Conservation (phyloP, 2,329 filamentous ascomycete genomes). For the Clonostachys solani region DNA sequence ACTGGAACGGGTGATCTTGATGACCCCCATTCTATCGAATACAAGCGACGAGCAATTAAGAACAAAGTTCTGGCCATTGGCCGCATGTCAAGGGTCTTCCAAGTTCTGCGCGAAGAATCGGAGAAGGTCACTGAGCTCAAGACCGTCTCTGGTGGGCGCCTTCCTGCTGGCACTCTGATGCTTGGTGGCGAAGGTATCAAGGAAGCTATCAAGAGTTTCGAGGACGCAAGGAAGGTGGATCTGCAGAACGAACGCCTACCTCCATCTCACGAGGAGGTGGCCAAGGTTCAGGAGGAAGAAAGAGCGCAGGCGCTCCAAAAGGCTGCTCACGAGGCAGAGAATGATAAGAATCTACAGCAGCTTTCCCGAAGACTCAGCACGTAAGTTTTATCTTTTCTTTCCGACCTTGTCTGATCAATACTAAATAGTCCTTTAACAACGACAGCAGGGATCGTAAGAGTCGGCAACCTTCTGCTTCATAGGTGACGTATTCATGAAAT, state of each 20-base stretch:
- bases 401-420: no score
- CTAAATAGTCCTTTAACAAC: not conserved
- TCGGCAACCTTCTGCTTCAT: not conserved
- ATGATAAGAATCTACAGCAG: slow-evolving; percentile 81
- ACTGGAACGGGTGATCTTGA: slow-evolving; percentile 32
- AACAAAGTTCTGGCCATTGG: slow-evolving; percentile 99
- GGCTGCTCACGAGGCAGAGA: slow-evolving; percentile 83
- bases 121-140: slow-evolving; percentile 97
- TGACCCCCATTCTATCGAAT: slow-evolving; percentile 86
- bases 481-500: no score
- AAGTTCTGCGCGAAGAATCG: slow-evolving; percentile 94
- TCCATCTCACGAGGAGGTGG: slow-evolving; percentile 87
- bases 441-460: slow-evolving; percentile 2
- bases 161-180: slow-evolving; percentile 96
- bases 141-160: slow-evolving; percentile 86
- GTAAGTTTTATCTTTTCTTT: slow-evolving; percentile 42
- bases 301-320: slow-evolving; percentile 79
- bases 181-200: slow-evolving; percentile 97
- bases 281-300: slow-evolving; percentile 76
- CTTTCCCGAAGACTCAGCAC: slow-evolving; percentile 92
- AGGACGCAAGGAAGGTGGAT: slow-evolving; percentile 95
- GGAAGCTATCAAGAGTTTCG: slow-evolving; percentile 94
- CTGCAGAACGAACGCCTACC: slow-evolving; percentile 93
- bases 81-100: slow-evolving; percentile 94
- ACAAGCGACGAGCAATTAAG: slow-evolving; percentile 95